A percentile compares a stretch with the other conserved stretches of the same genome.
These are phyloP conservation scores for Eucalyptus guilfoylei DNA, from an alignment of 345 rosid genomes.

Conservation along the genomic window DNA sequence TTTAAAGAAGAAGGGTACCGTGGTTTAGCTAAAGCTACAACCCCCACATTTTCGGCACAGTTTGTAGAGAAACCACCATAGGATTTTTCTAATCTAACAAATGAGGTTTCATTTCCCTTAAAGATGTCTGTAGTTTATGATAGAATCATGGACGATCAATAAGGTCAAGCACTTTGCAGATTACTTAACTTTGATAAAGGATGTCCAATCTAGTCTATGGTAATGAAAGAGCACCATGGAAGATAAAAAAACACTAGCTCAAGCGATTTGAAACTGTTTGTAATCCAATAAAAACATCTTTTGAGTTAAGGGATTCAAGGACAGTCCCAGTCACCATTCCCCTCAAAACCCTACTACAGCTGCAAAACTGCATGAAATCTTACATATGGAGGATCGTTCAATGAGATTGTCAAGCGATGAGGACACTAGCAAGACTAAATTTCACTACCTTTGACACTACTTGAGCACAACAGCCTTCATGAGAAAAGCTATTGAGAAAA, in stretches of 20 bases:
- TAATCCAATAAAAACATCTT: neutral
- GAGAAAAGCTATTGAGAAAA: neutral
- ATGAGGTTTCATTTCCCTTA: neutral
- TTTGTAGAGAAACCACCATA: neutral
- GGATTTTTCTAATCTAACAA: neutral
- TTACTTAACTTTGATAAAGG: neutral
- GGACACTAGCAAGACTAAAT: neutral
- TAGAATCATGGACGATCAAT: neutral
- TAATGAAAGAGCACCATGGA: neutral
- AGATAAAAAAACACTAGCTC: neutral
- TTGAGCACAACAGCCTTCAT: neutral
- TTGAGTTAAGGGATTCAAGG: neutral
- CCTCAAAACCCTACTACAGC: neutral
- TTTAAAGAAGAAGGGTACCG: neutral
- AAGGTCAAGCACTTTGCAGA: neutral
- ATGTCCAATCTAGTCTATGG: neutral
- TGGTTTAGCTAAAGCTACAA: neutral
- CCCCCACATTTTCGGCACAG: neutral
- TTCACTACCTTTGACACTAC: neutral
- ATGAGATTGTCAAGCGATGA: neutral
- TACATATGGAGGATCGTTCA: neutral
- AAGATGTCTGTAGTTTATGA: neutral
- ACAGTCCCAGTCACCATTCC: neutral
- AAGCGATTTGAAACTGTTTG: neutral
- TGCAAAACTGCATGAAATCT: neutral